These are phyloP conservation scores for Graphium sp. DNA, from an alignment of 2,329 filamentous ascomycete species.

Conservation along the genomic window DNA sequence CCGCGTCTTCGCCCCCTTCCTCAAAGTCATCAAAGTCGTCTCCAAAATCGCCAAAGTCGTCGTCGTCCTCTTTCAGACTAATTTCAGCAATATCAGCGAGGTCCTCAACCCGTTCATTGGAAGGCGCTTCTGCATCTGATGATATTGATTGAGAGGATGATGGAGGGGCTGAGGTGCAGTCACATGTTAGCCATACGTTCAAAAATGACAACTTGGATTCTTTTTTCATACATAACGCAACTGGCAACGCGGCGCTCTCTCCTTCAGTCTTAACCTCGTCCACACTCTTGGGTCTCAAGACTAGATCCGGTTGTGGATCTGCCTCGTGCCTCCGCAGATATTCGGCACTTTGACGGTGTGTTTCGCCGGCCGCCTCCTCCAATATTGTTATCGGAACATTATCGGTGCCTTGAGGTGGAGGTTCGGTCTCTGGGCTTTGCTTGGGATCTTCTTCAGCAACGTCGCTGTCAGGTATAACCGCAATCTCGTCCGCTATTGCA, in stretches of 20 bases:
- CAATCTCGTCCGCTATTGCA: slow-evolving; percentile 43
- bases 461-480: slow-evolving; percentile 15
- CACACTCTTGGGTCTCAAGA: slow-evolving; percentile 28
- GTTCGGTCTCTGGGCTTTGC: not conserved
- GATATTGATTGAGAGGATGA: slow-evolving; percentile 1
- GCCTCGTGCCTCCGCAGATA: slow-evolving; percentile 26
- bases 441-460: not conserved
- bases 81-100: slow-evolving; percentile 10
- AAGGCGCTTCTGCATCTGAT: slow-evolving; percentile 3
- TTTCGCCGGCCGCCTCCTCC: slow-evolving; percentile 29
- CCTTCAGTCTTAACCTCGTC: not conserved
- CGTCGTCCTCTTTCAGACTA: slow-evolving; percentile 14
- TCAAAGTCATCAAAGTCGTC: slow-evolving; percentile 49
- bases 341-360: slow-evolving; percentile 24
- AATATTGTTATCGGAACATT: slow-evolving; percentile 32
- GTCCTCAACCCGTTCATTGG: not conserved
- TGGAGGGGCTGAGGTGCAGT: too few relatives aligned
- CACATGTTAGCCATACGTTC: too few relatives aligned
- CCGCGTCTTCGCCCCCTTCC: slow-evolving; percentile 34
- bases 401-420: not conserved
- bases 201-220: too few relatives aligned
- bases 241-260: not conserved
- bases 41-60: slow-evolving; percentile 30
- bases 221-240: too few relatives aligned
- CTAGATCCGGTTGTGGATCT: slow-evolving; percentile 35